These are phyloP conservation scores for Casuarina cunninghamiana DNA, from an alignment of 306 rosid genomes.

Conservation along the genomic window DNA sequence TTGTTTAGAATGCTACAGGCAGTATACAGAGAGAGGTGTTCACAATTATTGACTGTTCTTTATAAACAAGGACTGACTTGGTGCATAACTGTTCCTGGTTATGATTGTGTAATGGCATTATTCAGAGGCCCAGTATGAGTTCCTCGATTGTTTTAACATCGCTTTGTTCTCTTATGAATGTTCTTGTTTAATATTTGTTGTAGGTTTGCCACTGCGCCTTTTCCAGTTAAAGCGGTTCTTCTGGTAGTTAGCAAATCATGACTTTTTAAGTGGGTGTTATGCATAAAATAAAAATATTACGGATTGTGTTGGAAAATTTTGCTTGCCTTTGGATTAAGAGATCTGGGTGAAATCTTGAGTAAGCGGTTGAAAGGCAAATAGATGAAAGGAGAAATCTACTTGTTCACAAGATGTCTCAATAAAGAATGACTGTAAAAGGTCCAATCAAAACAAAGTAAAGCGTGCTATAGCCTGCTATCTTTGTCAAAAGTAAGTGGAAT, in stretches of 20 bases:
- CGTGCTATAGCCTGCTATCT: not conserved
- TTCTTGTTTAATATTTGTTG: not conserved
- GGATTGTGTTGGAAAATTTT: not conserved
- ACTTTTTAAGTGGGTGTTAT: no score
- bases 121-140: not conserved
- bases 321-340: not conserved
- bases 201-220: not conserved
- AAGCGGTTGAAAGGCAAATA: not conserved
- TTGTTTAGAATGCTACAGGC: not conserved
- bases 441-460: not conserved
- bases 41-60: not conserved
- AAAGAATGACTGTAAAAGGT: not conserved
- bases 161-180: not conserved
- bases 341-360: not conserved
- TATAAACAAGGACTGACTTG: not conserved
- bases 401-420: not conserved
- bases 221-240: not conserved
- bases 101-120: not conserved
- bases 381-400: not conserved
- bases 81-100: not conserved
- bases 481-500: not conserved
- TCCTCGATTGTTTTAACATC: not conserved
- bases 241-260: not conserved
- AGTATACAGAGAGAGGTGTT: not conserved
- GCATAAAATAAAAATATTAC: not conserved